phyloP scores from a whole-genome alignment of 805 yeast species.

The Suhomyces sp. region DNA sequence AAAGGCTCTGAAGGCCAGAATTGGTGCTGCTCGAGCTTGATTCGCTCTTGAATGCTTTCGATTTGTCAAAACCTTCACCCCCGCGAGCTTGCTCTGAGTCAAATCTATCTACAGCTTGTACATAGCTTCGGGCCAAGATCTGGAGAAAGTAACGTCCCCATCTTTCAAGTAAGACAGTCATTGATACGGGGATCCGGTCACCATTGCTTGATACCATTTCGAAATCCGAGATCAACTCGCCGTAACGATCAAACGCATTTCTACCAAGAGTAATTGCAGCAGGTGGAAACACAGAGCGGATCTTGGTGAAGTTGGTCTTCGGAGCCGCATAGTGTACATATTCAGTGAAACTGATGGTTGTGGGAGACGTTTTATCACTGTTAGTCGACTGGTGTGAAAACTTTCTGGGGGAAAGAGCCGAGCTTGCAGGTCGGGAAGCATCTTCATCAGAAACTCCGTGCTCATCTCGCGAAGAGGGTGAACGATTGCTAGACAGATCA shows the following conservation, averaged over 20 bases:
- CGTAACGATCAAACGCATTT: slow-evolving; percentile 66
- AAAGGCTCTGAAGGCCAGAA: background rate
- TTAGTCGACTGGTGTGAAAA: slow-evolving; percentile 17
- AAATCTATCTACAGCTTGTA: slow-evolving; percentile 48
- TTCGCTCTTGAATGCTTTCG: slow-evolving; percentile 9
- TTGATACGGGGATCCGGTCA: slow-evolving; percentile 60
- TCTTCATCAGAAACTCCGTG: background rate
- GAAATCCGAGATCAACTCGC: slow-evolving; percentile 63
- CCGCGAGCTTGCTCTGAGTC: slow-evolving; percentile 22
- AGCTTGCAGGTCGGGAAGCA: slow-evolving; percentile 10
- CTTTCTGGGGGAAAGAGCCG: slow-evolving; percentile 10
- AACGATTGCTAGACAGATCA: slow-evolving; percentile 7
- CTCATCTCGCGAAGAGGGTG: slow-evolving; percentile 5
- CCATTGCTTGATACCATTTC: slow-evolving; percentile 72
- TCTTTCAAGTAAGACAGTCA: slow-evolving; percentile 59
- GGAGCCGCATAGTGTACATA: slow-evolving; percentile 78
- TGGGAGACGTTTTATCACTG: slow-evolving; percentile 21
- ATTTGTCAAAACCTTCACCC: background rate
- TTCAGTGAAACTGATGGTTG: slow-evolving; percentile 52
- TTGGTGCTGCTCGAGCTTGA: background rate
- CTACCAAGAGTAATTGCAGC: slow-evolving; percentile 76
- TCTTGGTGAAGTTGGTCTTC: slow-evolving; percentile 59
- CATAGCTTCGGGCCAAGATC: slow-evolving; percentile 60
- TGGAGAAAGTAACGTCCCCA: slow-evolving; percentile 76
- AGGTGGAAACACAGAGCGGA: slow-evolving; percentile 69